Evolutionary conservation across 768 basidiomycete species (phyloP).

Genomic region (Exidia glandulosa): DNA sequence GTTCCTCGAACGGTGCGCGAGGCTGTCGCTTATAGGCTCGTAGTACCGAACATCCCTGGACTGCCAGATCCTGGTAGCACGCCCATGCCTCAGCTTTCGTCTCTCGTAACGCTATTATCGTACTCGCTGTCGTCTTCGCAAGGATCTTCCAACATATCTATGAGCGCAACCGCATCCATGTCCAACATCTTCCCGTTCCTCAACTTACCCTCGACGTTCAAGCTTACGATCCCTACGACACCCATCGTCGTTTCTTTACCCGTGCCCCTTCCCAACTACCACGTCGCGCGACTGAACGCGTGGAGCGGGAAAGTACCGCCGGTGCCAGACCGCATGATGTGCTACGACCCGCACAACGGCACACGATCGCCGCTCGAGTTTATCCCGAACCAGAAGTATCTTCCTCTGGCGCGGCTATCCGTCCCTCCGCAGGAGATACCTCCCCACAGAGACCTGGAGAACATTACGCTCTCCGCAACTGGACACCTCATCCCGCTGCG

Average conservation of each 20-base stretch:
- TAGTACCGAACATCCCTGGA: constrained; percentile 58
- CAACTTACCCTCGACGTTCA: constrained; percentile 31
- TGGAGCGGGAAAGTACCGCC: too few relatives aligned
- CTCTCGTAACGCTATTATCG: constrained; percentile 48
- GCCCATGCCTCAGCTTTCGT: constrained; percentile 44
- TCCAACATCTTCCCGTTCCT: constrained; percentile 18
- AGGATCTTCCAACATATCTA: neutral
- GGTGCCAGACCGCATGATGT: neutral
- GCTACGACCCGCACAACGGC: neutral
- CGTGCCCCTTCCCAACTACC: neutral
- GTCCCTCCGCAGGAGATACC: constrained; percentile 42
- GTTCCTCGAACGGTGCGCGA: constrained; percentile 14
- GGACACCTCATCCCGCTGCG: constrained; percentile 43
- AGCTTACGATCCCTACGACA: constrained; percentile 41
- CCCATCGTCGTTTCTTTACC: constrained; percentile 55
- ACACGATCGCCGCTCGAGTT: constrained; percentile 5
- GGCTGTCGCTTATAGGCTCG: constrained; percentile 1
- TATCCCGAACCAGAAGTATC: neutral
- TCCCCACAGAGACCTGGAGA: constrained; percentile 45
- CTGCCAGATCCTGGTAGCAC: constrained; percentile 43
- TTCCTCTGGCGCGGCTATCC: constrained; percentile 39
- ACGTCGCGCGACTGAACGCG: too few relatives aligned
- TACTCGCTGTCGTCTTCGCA: constrained; percentile 33
- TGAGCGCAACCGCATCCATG: neutral
- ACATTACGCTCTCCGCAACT: constrained; percentile 45